Evolutionary conservation across 176 grass and related monocot genomes (phyloP).

Genomic region (Avena insularis): DNA sequence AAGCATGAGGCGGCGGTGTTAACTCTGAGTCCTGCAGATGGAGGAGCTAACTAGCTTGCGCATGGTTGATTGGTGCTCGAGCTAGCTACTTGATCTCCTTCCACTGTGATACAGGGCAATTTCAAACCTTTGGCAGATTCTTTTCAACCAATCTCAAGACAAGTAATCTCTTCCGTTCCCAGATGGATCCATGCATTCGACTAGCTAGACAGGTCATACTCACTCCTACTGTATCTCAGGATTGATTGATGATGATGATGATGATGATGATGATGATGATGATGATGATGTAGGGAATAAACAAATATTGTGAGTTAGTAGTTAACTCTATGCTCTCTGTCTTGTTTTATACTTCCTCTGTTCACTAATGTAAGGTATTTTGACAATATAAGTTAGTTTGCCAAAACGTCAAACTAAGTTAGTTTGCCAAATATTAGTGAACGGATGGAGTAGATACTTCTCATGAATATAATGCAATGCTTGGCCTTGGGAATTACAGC

Average conservation of each 20-base stretch:
- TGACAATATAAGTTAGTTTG: no score
- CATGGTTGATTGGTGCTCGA: background rate
- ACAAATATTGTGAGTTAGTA: background rate
- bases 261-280: no score
- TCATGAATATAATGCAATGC: no score
- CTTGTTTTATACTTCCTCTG: no score
- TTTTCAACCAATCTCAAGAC: background rate
- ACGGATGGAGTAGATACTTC: no score
- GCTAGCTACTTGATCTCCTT: background rate
- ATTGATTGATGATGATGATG: background rate
- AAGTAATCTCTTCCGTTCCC: background rate
- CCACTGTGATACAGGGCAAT: background rate
- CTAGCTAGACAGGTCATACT: background rate
- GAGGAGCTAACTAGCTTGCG: background rate
- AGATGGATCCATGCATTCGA: background rate
- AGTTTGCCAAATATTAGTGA: no score
- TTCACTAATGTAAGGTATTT: no score
- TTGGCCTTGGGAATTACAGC: no score
- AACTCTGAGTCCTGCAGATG: background rate
- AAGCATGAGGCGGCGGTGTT: background rate
- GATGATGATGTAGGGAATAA: background rate
- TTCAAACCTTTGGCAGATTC: background rate
- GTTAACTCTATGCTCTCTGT: background rate
- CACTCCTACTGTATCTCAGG: background rate
- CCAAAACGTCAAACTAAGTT: no score